Evolutionary conservation across 495 filamentous ascomycete species (phyloP), one percentile per base, ranked within the genome.

Genomic region (Tuber borchii): DNA sequence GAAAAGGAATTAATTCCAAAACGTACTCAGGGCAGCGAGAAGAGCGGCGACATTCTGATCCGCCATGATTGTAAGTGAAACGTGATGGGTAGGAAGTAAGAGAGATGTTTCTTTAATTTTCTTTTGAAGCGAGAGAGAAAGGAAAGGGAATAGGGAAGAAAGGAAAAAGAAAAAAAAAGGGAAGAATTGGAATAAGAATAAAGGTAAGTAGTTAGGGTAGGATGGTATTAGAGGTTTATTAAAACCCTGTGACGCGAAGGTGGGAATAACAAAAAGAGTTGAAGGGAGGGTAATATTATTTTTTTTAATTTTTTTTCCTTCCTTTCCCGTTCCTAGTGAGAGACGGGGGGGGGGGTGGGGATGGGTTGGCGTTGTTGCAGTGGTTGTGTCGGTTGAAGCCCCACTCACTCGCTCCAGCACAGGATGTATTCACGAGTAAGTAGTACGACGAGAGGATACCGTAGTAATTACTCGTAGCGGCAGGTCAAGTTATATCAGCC

Each of bases 1-100:
- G 71, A 74, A 37, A 68, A 20, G 56, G 14, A 65, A 65, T 34
- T 19, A 65, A 34, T 65, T 34, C 56, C 26, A 65, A 34, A 65
- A 61, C 74, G 44, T 82, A 82, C 81, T 83, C 45, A 83, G 74
- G 43, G 81, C 81, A 70, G 81, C 81, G 34, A 83, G 73, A 31
- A 83, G 77, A 70, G 81, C 81, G 71, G 81, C 81, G 43, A 83
- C 81, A 45, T 83, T 82, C 48, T 83, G 81, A 45, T 82, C 81
- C 43, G 81, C 81, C 81, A 83, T 83, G n/a, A 72, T 72, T 8
- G 44, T 20, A 56, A 75, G 61, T 45, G 39, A 71, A 69, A 43
- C 51, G 70, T 72, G 70, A 68, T 70, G 70, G 37, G 40, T 39
- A 51, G 39, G 56, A 37, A 16, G 44, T 22, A 42, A 56, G 51